Evolutionary conservation across 2,329 filamentous ascomycete genomes (phyloP).

Genomic region (Nothomitra cinnamomea): DNA sequence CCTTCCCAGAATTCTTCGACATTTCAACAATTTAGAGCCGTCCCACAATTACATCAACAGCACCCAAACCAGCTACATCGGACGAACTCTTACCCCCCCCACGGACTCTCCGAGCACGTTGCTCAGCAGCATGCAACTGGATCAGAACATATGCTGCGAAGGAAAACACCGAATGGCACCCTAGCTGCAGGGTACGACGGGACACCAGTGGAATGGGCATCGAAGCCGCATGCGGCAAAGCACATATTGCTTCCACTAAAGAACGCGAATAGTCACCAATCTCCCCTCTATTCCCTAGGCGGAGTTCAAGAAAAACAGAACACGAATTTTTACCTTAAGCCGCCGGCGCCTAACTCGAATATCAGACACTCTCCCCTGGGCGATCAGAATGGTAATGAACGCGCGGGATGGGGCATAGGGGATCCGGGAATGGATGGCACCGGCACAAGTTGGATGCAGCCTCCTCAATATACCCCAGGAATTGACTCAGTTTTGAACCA

Average conservation of each 20-base stretch:
- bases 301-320: background rate
- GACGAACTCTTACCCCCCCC: slow-evolving; percentile 20
- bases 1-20: background rate
- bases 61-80: background rate
- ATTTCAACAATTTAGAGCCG: background rate
- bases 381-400: background rate
- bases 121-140: background rate
- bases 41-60: background rate
- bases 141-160: slow-evolving; percentile 60
- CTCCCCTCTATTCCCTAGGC: background rate
- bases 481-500: slow-evolving; percentile 46
- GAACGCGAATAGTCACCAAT: background rate
- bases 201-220: slow-evolving; percentile 52
- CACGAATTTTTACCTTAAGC: background rate
- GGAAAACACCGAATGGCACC: slow-evolving; percentile 91
- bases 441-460: slow-evolving; percentile 20
- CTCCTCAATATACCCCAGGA: slow-evolving; percentile 28
- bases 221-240: slow-evolving; percentile 62
- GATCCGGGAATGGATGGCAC: slow-evolving; percentile 18
- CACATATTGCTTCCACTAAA: slow-evolving; percentile 43
- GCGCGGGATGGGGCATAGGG: background rate
- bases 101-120: slow-evolving; percentile 13
- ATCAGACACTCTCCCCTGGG: background rate
- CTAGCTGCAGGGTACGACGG: slow-evolving; percentile 84
- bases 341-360: background rate